Base-by-base conservation (phyloP, 2,329 filamentous ascomycete genomes). In the Ophiostoma tasmaniense region DNA sequence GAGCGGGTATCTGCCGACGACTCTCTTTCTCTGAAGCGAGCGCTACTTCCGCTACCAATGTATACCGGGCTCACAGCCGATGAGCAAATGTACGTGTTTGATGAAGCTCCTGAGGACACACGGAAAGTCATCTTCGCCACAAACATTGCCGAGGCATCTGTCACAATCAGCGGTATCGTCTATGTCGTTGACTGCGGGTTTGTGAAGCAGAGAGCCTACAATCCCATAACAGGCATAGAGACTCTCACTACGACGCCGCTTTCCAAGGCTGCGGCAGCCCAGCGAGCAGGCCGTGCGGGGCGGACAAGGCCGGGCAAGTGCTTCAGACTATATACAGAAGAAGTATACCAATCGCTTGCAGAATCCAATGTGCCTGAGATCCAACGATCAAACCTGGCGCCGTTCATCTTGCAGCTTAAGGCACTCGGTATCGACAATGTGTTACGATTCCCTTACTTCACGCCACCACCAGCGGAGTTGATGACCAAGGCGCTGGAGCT, bases 401-500 rank as follows among this genome's bases (percentile, higher is more conserved):
- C 93, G 0, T 88, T 93, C 2, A 86, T 98, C 52, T 83, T 99
- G 61, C 94, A 98, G 75, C 87, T 99, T 52, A 97, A 98, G 79
- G 94, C 95, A 1, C 83, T 99, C 1, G 95, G 95, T 0, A 96
- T 98, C 73, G 93, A 97, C 77, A 98, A 99, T 74, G 89, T 98
- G 42, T 87, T 92, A 5, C 89, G 92, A 4, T 99, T 98, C 77
- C 89, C 93, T 74, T 99, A 94, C 76, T 80, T 97, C 67, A 94
- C 91, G 2, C 83, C 92, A 2, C 95, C 95, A 13, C 93, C 95
- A 0, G 87, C 93, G 0, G 89, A 94, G 74, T 86, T 97, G 37
- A 86, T 98, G 78, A 87, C 90, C 61, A 91, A 93, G 71, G 95
- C 91, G 0, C 85, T 97, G 1, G 94, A 98, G 77, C 82, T 97